Evolutionary conservation across 495 filamentous ascomycete species (phyloP), one percentile per base, ranked within the genome.

Genomic region (Eremomyces bilateralis): DNA sequence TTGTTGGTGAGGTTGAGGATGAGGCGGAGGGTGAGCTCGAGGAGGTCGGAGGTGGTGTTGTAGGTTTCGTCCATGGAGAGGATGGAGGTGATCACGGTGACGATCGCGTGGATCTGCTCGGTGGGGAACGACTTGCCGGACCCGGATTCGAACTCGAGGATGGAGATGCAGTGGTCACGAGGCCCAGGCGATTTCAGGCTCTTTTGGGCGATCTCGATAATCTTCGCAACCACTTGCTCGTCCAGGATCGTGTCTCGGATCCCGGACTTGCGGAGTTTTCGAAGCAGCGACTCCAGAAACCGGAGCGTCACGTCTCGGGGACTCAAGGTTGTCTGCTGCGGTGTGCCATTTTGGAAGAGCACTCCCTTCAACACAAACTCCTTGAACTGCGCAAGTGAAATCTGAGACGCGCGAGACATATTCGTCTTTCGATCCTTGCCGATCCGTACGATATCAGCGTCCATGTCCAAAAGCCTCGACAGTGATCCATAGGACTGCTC

Each of bases 1-100:
- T 79, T 80, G 55, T 94, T 93, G 12, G 83, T 88, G 12, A 85
- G 57, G 53, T 94, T 94, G 43, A 94, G 61, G 30, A 73, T 66
- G 18, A 95, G 69, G 36, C 80, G 71, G 31, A 91, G 58, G 3
- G 48, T 41, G 6, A 48, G 35, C 10, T 12, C 15, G 33, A 5
- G 12, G 11, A 35, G 15, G 20, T 25, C 15, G 8, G 39, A 17
- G 1, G 32, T 36, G 13, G 20, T 20, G 16, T 16, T 20, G n/a
- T n/a, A n/a, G n/a, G n/a, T n/a, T n/a, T n/a, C n/a, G 10, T 35
- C 33, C 8, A 35, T 10, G 8, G 5, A 21, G 11, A 35, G 20
- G 4, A 35, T 20, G 5, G 4, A 4, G n/a, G 16, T 20, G 16
- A 35, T 20, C 5, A 19, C n/a, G 8, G 16, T 20, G 22, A 37